Percentiles rank a stretch among this genome's conserved stretches.
Conservation (phyloP, 2,329 filamentous ascomycete species). For the Fragosphaeria purpurea region DNA sequence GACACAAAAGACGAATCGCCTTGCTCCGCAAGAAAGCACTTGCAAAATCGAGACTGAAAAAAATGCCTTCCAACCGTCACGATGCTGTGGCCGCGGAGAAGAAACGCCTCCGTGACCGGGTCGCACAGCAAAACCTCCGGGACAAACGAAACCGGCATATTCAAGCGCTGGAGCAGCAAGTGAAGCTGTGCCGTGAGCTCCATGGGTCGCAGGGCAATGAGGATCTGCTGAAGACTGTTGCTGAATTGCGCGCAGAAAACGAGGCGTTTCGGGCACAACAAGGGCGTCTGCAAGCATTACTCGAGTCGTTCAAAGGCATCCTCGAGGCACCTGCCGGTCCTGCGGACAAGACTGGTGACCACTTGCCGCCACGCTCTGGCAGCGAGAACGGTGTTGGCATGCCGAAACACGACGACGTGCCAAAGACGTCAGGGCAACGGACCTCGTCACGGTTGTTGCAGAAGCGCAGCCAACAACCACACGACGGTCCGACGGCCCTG, state of each 20-base stretch:
- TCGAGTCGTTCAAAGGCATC: not conserved
- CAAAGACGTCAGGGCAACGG: no score
- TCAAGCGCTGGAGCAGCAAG: slow-evolving; percentile 3
- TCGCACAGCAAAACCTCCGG: slow-evolving; percentile 7
- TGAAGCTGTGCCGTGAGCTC: slow-evolving; percentile 2
- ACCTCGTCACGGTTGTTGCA: no score
- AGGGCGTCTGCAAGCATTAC: not conserved
- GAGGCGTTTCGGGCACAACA: not conserved
- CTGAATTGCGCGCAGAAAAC: not conserved
- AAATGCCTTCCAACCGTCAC: not conserved
- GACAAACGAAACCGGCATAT: slow-evolving; percentile 5
- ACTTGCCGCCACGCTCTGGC: no score
- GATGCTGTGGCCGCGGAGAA: not conserved
- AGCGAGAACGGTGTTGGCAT: no score
- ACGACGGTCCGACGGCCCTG: no score
- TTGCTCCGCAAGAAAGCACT: no score
- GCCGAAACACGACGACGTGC: no score
- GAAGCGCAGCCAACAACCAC: no score
- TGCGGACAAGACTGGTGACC: no score
- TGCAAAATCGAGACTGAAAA: no score
- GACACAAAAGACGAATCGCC: no score
- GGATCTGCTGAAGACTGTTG: not conserved
- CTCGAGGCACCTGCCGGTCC: not conserved
- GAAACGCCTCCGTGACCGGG: slow-evolving; percentile 6
- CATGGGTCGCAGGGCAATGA: not conserved